Evolutionary conservation across 1,284 basidiomycete genomes (phyloP).

Genomic region (Moesziomyces parantarcticus): DNA sequence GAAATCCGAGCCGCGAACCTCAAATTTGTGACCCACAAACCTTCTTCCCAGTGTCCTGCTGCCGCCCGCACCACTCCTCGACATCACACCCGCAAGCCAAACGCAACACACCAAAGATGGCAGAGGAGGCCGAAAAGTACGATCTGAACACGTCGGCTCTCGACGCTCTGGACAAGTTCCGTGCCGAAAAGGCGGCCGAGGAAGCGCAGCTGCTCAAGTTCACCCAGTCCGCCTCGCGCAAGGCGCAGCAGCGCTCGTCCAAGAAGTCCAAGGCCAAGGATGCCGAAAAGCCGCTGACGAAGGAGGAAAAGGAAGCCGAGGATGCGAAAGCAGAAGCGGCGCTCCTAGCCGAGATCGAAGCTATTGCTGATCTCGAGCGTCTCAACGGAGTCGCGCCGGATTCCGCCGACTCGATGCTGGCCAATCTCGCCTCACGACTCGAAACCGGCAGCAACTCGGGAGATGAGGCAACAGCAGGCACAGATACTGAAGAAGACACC

Average conservation of each 20-base stretch:
- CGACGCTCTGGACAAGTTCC: constrained; percentile 60
- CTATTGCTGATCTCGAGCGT: constrained; percentile 48
- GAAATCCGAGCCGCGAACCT: not conserved
- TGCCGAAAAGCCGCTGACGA: constrained; percentile 28
- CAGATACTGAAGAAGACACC: constrained; percentile 29
- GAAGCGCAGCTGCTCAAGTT: constrained; percentile 53
- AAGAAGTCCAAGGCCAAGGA: constrained; percentile 10
- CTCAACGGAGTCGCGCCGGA: constrained; percentile 42
- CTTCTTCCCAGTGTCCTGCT: too few species aligned
- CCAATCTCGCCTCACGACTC: constrained; percentile 14
- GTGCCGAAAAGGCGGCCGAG: constrained; percentile 55
- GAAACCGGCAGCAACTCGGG: constrained; percentile 6
- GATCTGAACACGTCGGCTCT: constrained; percentile 63
- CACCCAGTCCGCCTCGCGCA: constrained; percentile 23
- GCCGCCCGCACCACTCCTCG: too few species aligned
- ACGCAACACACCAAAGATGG: not conserved
- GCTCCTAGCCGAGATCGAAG: constrained; percentile 56
- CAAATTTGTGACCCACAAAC: not conserved
- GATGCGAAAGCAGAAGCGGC: constrained; percentile 47
- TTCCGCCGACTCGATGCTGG: constrained; percentile 37
- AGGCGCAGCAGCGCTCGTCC: not conserved
- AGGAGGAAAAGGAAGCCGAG: constrained; percentile 14
- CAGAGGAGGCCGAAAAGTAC: constrained; percentile 2
- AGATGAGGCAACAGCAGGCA: not conserved
- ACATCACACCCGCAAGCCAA: not conserved